Percentiles rank a stretch among this genome's conserved stretches.
phyloP scores from a whole-genome alignment of 805 yeast genomes.

The Metschnikowia continentalis region DNA sequence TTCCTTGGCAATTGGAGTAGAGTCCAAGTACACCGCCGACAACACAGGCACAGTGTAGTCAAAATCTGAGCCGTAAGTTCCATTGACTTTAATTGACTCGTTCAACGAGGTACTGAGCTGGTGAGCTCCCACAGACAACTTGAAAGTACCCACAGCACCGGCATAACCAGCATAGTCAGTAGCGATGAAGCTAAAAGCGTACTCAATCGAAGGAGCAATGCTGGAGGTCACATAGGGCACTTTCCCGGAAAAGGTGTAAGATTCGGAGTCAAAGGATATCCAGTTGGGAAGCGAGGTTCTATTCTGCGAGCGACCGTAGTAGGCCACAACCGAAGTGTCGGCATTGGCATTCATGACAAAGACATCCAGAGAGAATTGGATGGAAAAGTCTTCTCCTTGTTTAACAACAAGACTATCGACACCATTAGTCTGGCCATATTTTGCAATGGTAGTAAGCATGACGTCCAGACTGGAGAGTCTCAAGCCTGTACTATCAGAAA shows the following conservation, averaged over 20 bases:
- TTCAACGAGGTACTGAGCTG: slow-evolving; percentile 65
- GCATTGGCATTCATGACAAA: slow-evolving; percentile 48
- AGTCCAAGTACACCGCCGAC: slow-evolving; percentile 61
- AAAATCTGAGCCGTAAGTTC: slow-evolving; percentile 58
- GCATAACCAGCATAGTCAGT: slow-evolving; percentile 73
- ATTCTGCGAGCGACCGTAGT: slow-evolving; percentile 77
- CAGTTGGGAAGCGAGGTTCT: slow-evolving; percentile 90
- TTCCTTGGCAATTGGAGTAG: slow-evolving; percentile 37
- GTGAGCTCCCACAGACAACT: slow-evolving; percentile 84
- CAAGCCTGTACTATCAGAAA: slow-evolving; percentile 57
- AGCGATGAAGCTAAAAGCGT: slow-evolving; percentile 69
- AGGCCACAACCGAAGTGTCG: slow-evolving; percentile 51
- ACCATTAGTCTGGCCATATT: slow-evolving; percentile 75
- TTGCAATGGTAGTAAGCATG: slow-evolving; percentile 50
- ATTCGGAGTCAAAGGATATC: slow-evolving; percentile 63
- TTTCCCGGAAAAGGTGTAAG: slow-evolving; percentile 72
- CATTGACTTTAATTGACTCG: slow-evolving; percentile 55
- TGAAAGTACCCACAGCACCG: slow-evolving; percentile 66
- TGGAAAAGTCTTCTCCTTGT: slow-evolving; percentile 64
- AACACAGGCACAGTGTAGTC: slow-evolving; percentile 57
- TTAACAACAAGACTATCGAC: slow-evolving; percentile 63
- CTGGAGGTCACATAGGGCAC: slow-evolving; percentile 84
- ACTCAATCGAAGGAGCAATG: slow-evolving; percentile 81
- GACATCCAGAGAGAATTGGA: slow-evolving; percentile 59
- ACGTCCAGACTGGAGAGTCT: slow-evolving; percentile 38